Conservation (phyloP, 2,329 filamentous ascomycete genomes). For the Apiospora sp. region DNA sequence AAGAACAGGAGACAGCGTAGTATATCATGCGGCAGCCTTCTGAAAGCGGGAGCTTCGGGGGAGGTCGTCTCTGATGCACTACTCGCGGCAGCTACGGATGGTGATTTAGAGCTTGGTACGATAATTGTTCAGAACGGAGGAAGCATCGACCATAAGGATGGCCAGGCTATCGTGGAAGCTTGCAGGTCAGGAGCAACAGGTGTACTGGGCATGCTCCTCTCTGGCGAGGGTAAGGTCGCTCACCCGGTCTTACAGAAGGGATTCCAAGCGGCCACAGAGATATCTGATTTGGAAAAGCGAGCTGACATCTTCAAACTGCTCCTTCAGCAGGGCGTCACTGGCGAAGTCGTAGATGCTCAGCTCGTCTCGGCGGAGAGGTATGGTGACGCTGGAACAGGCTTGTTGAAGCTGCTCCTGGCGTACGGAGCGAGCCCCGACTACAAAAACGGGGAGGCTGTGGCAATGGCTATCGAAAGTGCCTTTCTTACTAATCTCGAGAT, state of each 20-base stretch:
- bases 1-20: conserved; percentile 50
- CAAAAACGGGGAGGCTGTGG: conserved; percentile 62
- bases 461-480: conserved; percentile 60
- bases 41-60: conserved; percentile 55
- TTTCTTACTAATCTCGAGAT: conserved; percentile 59
- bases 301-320: conserved; percentile 60
- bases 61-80: conserved; percentile 58
- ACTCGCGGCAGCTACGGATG: conserved; percentile 59
- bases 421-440: conserved; percentile 64
- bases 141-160: conserved; percentile 57
- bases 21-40: conserved; percentile 53
- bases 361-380: conserved; percentile 61
- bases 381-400: conserved; percentile 55
- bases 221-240: conserved; percentile 47
- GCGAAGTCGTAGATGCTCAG: conserved; percentile 60
- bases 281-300: conserved; percentile 57
- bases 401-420: conserved; percentile 59
- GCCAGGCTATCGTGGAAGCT: conserved; percentile 62
- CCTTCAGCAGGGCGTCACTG: conserved; percentile 56
- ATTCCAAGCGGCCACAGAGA: conserved; percentile 63
- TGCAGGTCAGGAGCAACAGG: conserved; percentile 58
- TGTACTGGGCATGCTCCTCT: conserved; percentile 59
- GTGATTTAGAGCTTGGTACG: conserved; percentile 59
- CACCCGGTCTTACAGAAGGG: conserved; percentile 56
- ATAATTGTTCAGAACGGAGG: conserved; percentile 61